These are phyloP conservation scores for Diaporthe longicolla DNA, from an alignment of 2,329 filamentous ascomycete species.

Conservation along the genomic window DNA sequence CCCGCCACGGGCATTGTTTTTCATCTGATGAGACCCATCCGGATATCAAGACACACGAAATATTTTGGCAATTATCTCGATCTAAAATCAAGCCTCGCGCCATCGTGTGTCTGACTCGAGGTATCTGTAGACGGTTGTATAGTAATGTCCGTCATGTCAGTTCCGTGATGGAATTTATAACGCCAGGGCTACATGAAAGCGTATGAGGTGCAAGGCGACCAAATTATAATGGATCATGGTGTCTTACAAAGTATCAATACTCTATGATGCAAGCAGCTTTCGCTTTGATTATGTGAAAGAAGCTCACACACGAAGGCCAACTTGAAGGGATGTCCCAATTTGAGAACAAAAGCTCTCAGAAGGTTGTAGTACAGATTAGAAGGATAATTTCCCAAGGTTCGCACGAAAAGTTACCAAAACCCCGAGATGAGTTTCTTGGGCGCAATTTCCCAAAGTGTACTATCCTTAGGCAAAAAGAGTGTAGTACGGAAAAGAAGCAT, in stretches of 20 bases:
- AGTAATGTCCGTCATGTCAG: not conserved
- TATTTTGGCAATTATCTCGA: not conserved
- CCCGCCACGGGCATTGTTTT: too few species aligned
- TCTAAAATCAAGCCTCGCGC: too few species aligned
- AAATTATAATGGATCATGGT: too few species aligned
- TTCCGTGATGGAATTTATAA: not conserved
- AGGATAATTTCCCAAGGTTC: not conserved
- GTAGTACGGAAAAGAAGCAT: constrained; percentile 22
- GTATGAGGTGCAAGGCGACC: too few species aligned
- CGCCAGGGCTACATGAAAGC: not conserved
- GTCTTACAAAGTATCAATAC: not conserved
- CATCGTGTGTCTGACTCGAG: not conserved
- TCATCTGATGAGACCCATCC: too few species aligned
- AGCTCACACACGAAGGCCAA: not conserved
- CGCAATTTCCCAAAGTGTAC: constrained; percentile 8
- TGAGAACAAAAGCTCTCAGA: too few species aligned
- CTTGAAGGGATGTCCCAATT: not conserved
- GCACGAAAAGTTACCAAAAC: not conserved
- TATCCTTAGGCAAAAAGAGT: not conserved
- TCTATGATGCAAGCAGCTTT: not conserved
- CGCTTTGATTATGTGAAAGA: not conserved
- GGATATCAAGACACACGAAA: not conserved
- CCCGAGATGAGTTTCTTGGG: constrained; percentile 21
- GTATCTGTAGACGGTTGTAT: too few species aligned
- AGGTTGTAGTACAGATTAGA: not conserved